Conservation (phyloP, 2,329 filamentous ascomycete genomes). For the Lizonia empirigonia region DNA sequence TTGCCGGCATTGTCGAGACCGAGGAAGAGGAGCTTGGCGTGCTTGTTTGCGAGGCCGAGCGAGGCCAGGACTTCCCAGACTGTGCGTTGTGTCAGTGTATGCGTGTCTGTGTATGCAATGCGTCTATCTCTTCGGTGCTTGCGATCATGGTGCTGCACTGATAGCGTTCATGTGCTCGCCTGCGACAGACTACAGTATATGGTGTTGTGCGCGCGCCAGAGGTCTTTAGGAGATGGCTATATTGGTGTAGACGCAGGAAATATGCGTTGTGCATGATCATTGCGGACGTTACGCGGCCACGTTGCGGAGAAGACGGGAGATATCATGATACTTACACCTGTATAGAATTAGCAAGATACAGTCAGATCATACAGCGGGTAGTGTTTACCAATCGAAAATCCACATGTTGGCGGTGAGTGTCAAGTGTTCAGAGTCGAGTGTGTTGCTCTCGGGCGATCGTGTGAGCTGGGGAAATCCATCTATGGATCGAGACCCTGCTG, state of each 20-base stretch:
- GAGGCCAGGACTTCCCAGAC: constrained; percentile 90
- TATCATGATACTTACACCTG: constrained; percentile 39
- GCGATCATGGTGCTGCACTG: too few species aligned
- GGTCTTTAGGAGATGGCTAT: not conserved
- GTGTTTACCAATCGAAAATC: constrained; percentile 81
- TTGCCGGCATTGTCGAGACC: constrained; percentile 94
- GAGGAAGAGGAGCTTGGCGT: constrained; percentile 73
- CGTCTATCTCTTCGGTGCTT: not conserved
- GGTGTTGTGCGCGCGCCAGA: not conserved
- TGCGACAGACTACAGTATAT: not conserved
- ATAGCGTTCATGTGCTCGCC: not conserved
- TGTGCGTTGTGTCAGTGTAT: constrained; percentile 39
- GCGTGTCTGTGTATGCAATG: not conserved
- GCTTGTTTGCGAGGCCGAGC: constrained; percentile 90
- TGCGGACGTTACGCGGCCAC: not conserved
- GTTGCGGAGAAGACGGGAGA: constrained; percentile 6
- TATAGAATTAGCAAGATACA: constrained; percentile 18
- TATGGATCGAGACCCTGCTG: constrained; percentile 17
- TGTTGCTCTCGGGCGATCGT: not conserved
- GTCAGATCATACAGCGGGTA: too few species aligned
- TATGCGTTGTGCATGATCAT: not conserved
- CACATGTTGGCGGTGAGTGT: constrained; percentile 64
- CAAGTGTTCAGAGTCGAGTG: not conserved
- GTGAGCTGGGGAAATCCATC: constrained; percentile 5
- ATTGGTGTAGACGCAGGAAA: not conserved